Base-by-base conservation (phyloP, 352 stramenopile genomes). In the Pythium monospermum region DNA sequence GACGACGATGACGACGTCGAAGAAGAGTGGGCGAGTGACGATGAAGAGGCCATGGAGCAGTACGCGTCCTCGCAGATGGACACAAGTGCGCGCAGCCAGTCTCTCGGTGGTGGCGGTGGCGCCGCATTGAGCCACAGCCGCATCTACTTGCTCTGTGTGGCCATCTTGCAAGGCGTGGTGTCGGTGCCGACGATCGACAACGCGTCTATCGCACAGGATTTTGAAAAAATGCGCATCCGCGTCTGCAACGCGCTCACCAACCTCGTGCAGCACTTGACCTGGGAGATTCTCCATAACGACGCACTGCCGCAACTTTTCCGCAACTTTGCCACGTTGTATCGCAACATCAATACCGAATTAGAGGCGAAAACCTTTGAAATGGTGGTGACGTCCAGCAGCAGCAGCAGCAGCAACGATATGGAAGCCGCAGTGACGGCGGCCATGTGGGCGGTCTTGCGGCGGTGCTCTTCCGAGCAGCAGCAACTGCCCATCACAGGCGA, bases 11-110 rank as follows among this genome's bases (percentile, higher is more conserved):
- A 75, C 13, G 73, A 87, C 0, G 76, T 90, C 10, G 81, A 91
- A 57, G 81, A 90, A 16, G 83, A 93, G 45, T 95, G 84, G 84
- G 80, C 56, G 4, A 95, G 82, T 42, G 84, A 95, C 21, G 84
- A 95, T 36, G 84, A 95, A 67, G 84, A 95, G 33, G 83, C 76
- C 22, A 95, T 95, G 84, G 84, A 93, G 52, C 68, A 86, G 60
- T 83, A 77, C 43, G 81, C 81, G 1, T 63, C 70, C 3, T 73
- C 68, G 19, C 78, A 90, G 44, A 85, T 87, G 81, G 75, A 92
- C 16, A 66, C 59, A 0, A 55, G 62, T 4, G 62, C 30, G 33
- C 25, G 27, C 6, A 25, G 42, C 2, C 40, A 35, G 33, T 31
- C 33, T 13, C 44, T 28, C 23, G 49, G 52, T 22, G 85, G 38